Percentiles rank a stretch among this genome's conserved stretches.
phyloP scores from a whole-genome alignment of 176 grass and related monocot species.

The Bolboschoenus planiculmis region DNA sequence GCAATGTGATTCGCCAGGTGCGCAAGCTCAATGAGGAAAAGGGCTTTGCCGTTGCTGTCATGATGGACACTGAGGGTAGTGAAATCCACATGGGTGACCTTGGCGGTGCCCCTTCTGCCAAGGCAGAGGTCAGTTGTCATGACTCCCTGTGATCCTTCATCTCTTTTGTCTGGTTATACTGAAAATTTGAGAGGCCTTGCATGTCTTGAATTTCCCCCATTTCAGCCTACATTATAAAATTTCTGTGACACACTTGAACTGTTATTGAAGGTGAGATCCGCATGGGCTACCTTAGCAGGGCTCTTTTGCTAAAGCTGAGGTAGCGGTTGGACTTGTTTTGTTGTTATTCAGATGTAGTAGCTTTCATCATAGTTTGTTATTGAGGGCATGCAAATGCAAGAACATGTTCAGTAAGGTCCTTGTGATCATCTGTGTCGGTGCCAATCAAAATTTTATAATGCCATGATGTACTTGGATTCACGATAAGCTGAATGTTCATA shows the following conservation, averaged over 20 bases:
- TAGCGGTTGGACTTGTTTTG: constrained; percentile 6
- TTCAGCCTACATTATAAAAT: neutral
- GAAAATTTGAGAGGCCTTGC: neutral
- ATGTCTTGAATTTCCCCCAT: neutral
- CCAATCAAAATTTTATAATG: neutral
- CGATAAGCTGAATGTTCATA: neutral
- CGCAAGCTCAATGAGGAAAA: constrained; percentile 91
- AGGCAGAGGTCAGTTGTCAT: constrained; percentile 51
- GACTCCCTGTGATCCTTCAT: neutral
- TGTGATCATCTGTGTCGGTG: neutral
- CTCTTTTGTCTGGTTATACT: neutral
- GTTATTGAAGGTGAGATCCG: constrained; percentile 59
- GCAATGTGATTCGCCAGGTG: constrained; percentile 53
- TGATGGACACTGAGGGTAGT: constrained; percentile 99
- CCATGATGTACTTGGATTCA: neutral
- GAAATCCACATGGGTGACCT: constrained; percentile 99
- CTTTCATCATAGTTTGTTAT: neutral
- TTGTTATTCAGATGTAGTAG: neutral
- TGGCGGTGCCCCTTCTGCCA: constrained; percentile 65
- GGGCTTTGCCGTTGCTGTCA: constrained; percentile 74
- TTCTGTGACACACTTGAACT: neutral
- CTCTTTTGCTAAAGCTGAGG: constrained; percentile 57
- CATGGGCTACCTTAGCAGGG: constrained; percentile 64
- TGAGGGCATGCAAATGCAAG: neutral
- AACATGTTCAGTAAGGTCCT: neutral